phyloP scores from a whole-genome alignment of 371 early-diverging fungal genomes.

The Syncephalastrum sp. region DNA sequence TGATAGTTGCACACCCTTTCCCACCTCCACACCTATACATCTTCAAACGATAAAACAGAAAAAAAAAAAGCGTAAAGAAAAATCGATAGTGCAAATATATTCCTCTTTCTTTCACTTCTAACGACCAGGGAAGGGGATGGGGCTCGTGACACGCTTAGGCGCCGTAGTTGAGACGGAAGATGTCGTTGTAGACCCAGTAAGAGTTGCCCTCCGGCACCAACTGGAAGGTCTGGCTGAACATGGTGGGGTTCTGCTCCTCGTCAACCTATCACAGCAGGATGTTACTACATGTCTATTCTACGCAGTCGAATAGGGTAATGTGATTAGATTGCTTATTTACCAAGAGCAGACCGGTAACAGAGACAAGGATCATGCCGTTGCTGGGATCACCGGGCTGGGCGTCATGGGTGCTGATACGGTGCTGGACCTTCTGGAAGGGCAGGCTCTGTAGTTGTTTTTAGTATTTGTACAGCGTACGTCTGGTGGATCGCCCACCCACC shows the following conservation, averaged over 20 bases:
- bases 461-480: background rate
- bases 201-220: slow-evolving; percentile 60
- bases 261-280: slow-evolving; percentile 55
- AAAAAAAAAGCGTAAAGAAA: background rate
- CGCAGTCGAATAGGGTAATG: background rate
- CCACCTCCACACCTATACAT: background rate
- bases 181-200: slow-evolving; percentile 76
- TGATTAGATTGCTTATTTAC: too few relatives aligned
- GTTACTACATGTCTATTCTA: background rate
- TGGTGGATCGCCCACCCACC: background rate
- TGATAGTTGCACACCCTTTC: too few relatives aligned
- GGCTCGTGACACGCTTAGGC: slow-evolving; percentile 1
- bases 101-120: slow-evolving; percentile 2
- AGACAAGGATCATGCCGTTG: slow-evolving; percentile 60
- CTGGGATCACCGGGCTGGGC: slow-evolving; percentile 71
- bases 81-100: slow-evolving; percentile 1
- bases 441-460: slow-evolving; percentile 48
- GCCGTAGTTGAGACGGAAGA: slow-evolving; percentile 77
- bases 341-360: slow-evolving; percentile 86
- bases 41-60: background rate
- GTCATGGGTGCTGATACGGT: slow-evolving; percentile 72
- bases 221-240: slow-evolving; percentile 86
- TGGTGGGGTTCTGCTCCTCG: slow-evolving; percentile 72
- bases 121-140: background rate
- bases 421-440: slow-evolving; percentile 75